Evolutionary conservation across 164 flowering plant species (phyloP).

Genomic region (Aristolochia contorta): DNA sequence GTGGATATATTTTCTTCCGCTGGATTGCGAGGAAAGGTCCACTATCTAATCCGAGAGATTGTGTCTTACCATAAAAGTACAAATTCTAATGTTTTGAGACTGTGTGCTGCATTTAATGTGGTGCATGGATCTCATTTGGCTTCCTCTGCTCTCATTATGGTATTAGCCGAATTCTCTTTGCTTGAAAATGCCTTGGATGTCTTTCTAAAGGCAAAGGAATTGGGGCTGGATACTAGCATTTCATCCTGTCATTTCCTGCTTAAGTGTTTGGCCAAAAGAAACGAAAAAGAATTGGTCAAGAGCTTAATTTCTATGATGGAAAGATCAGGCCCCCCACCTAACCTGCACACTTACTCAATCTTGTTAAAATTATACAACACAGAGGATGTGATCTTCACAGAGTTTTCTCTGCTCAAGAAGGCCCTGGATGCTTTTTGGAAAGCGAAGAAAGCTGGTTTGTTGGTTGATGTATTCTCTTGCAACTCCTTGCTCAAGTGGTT

Average conservation of each 20-base stretch:
- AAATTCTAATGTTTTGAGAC: conserved; percentile 17
- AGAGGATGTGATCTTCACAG: conserved; percentile 24
- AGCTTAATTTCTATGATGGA: conserved; percentile 42
- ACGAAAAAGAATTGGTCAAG: conserved; percentile 15
- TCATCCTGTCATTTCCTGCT: conserved; percentile 51
- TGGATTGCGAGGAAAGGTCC: conserved; percentile 28
- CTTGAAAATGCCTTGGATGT: conserved; percentile 40
- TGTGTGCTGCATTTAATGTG: conserved; percentile 18
- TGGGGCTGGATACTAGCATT: conserved; percentile 21
- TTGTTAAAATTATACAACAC: conserved; percentile 44
- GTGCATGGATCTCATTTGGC: conserved; percentile 11
- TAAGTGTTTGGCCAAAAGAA: conserved; percentile 31
- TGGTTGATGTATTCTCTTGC: conserved; percentile 22
- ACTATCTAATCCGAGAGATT: conserved; percentile 34
- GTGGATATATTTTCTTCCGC: conserved; percentile 39
- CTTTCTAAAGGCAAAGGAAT: conserved; percentile 25
- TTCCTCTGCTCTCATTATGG: conserved; percentile 36
- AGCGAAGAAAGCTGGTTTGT: conserved; percentile 27
- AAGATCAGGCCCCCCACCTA: conserved; percentile 42
- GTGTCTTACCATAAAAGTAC: conserved; percentile 20
- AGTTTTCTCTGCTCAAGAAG: conserved; percentile 38
- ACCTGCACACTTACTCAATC: conserved; percentile 43
- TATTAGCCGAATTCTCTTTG: conserved; percentile 38
- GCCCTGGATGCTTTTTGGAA: conserved; percentile 2
- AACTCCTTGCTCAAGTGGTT: conserved; percentile 54